Conservation (phyloP, 768 basidiomycete species). For the Tylopilus sp. region DNA sequence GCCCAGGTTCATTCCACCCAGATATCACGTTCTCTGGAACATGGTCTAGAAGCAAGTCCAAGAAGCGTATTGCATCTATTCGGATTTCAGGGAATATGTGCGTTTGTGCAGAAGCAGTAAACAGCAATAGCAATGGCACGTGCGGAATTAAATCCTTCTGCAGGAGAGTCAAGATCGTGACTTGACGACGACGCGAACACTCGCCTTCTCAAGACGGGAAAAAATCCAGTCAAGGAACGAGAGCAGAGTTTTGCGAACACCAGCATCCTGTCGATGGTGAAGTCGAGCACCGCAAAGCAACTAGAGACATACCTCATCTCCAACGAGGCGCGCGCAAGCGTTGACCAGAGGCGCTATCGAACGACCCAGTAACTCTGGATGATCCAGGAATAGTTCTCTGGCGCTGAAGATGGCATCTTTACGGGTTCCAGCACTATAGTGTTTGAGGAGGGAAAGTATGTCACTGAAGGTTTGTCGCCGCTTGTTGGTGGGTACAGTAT, state of each 20-base stretch:
- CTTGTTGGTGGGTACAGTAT: slow-evolving; percentile 64
- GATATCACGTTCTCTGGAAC: slow-evolving; percentile 65
- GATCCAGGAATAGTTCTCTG: slow-evolving; percentile 63
- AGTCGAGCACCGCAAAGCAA: background rate
- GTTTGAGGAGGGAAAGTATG: slow-evolving; percentile 73
- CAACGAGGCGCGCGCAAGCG: slow-evolving; percentile 66
- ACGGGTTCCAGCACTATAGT: slow-evolving; percentile 74
- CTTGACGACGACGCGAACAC: slow-evolving; percentile 8
- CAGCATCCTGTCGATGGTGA: slow-evolving; percentile 56
- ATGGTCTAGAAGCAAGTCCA: slow-evolving; percentile 68
- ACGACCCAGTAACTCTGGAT: slow-evolving; percentile 52
- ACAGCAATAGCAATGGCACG: slow-evolving; percentile 71
- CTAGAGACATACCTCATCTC: slow-evolving; percentile 65
- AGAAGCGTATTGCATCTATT: slow-evolving; percentile 79
- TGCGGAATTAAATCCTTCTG: slow-evolving; percentile 77
- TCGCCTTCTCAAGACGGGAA: slow-evolving; percentile 55
- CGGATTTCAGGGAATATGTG: slow-evolving; percentile 96
- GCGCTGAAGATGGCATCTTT: slow-evolving; percentile 77
- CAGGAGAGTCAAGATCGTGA: slow-evolving; percentile 6
- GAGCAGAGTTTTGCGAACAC: slow-evolving; percentile 71
- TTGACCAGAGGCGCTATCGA: slow-evolving; percentile 55
- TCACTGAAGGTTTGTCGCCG: slow-evolving; percentile 75
- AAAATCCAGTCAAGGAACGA: slow-evolving; percentile 73
- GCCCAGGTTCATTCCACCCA: slow-evolving; percentile 59
- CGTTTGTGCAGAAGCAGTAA: slow-evolving; percentile 86